Percentiles rank a stretch among this genome's conserved stretches.
Evolutionary conservation across 2,329 filamentous ascomycete genomes (phyloP).

Genomic region (Colletotrichum endophyticum): DNA sequence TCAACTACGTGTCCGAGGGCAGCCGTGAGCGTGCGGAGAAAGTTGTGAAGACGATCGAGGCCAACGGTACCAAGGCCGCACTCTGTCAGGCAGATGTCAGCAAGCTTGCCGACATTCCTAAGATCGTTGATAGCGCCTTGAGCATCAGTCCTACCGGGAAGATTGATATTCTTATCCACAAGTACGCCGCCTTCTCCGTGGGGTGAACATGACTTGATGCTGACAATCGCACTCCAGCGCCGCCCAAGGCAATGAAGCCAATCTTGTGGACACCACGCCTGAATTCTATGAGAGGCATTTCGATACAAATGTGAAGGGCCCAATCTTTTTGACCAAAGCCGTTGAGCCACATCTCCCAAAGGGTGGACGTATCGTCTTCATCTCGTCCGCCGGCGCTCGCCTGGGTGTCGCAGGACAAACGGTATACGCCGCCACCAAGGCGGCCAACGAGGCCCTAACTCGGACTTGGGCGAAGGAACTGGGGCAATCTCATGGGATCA

Average conservation of each 20-base stretch:
- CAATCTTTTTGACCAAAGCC: constrained; percentile 34
- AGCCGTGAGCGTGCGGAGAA: constrained; percentile 23
- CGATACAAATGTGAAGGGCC: neutral
- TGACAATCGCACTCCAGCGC: neutral
- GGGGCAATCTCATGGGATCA: constrained; percentile 29
- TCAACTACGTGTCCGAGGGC: constrained; percentile 21
- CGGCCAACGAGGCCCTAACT: constrained; percentile 31
- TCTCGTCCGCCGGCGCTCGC: constrained; percentile 35
- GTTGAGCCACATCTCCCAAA: constrained; percentile 30
- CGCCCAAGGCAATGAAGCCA: neutral
- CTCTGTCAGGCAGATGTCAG: constrained; percentile 22
- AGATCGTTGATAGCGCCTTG: constrained; percentile 23
- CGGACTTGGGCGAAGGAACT: constrained; percentile 35
- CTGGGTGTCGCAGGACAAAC: constrained; percentile 30
- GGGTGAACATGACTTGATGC: neutral
- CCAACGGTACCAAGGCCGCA: constrained; percentile 18
- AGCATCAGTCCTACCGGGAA: constrained; percentile 24
- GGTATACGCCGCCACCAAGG: constrained; percentile 38
- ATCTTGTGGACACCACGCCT: neutral
- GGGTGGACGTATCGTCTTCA: constrained; percentile 35
- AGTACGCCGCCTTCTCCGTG: neutral
- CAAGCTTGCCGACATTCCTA: constrained; percentile 20
- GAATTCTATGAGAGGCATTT: neutral
- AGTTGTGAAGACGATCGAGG: constrained; percentile 20
- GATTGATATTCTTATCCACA: constrained; percentile 29